Evolutionary conservation across 805 yeast genomes (phyloP), one percentile per base, ranked within the genome.

Genomic region (Starmerella apis): DNA sequence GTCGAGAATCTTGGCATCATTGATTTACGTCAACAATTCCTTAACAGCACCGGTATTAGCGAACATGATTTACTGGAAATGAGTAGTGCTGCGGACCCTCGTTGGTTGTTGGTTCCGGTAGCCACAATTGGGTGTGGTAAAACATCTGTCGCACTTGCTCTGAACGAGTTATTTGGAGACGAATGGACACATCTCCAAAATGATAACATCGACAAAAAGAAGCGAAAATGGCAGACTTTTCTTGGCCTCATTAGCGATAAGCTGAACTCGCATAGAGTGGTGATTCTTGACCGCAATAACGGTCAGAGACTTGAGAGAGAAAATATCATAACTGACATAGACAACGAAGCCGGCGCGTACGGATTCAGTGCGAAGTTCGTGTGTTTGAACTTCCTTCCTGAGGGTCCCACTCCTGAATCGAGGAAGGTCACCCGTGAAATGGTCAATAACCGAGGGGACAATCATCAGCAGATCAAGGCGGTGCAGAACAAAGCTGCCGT

Each of bases 121-220:
- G 87, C 96, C 0, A 86, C 95, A 0, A 76, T 90, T 47, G 97
- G 97, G 0, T 86, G 96, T 65, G 98, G 98, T 7, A 92, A 92
- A 62, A 87, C 96, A 0, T 86, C 96, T 0, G 76, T 84, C 0
- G 77, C 84, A 5, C 62, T 77, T 31, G 79, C 88, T 0, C 68
- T 92, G 36, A 54, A 60, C 0, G 60, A 71, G 9, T 63, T 88
- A 9, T 80, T 70, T 49, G 80, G 81, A 0, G 44, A 31, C 1
- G 18, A 38, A 18, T 82, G 94, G 81, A 81, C 76, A 0, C 83
- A 81, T 58, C 71, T 84, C 10, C 95, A 86, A 63, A 92, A 86
- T 66, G 97, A 90, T 65, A 77, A 84, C 56, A 70, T 84, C 22
- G 67, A 46, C 9, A 49, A 42, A 7, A 53, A 47, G 35, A 27